Percentiles rank a stretch among this genome's conserved stretches.
These are phyloP conservation scores for Coccomyxa sp. DNA, from an alignment of 139 green algal genomes.

Conservation along the genomic window DNA sequence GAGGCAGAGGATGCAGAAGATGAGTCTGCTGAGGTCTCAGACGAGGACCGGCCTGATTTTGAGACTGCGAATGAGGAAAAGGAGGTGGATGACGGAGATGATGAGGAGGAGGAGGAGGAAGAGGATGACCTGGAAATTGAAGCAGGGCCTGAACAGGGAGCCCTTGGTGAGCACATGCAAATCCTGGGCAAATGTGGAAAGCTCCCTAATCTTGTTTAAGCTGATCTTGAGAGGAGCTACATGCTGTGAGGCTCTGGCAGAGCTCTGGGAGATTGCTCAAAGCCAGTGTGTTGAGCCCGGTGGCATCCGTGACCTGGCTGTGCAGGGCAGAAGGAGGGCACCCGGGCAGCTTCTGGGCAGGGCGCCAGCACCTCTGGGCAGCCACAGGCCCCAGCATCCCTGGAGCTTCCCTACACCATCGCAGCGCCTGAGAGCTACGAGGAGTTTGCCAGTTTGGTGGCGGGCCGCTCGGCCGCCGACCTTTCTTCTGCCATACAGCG, in stretches of 20 bases:
- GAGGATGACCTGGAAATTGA: background rate
- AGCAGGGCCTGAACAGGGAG: background rate
- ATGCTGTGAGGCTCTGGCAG: no score
- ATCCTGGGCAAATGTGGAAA: background rate
- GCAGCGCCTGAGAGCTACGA: conserved; percentile 65
- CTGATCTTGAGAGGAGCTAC: no score
- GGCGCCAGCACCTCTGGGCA: background rate
- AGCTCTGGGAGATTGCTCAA: no score
- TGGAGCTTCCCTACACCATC: conserved; percentile 81
- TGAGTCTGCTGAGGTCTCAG: conserved; percentile 1
- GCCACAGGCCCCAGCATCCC: background rate
- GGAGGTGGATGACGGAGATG: background rate
- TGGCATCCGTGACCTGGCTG: no score
- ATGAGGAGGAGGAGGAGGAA: background rate
- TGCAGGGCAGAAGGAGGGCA: no score
- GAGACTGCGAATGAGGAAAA: background rate
- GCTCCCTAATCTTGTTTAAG: no score
- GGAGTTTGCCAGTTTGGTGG: conserved; percentile 50
- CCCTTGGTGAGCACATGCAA: background rate
- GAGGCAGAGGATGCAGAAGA: background rate
- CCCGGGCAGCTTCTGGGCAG: background rate
- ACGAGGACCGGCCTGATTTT: no score
- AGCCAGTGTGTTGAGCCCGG: no score
- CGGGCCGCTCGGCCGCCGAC: conserved; percentile 44
- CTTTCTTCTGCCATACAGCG: conserved; percentile 57